Evolutionary conservation across 2,329 filamentous ascomycete genomes (phyloP).

Genomic region (Rhynchosporium agropyri): DNA sequence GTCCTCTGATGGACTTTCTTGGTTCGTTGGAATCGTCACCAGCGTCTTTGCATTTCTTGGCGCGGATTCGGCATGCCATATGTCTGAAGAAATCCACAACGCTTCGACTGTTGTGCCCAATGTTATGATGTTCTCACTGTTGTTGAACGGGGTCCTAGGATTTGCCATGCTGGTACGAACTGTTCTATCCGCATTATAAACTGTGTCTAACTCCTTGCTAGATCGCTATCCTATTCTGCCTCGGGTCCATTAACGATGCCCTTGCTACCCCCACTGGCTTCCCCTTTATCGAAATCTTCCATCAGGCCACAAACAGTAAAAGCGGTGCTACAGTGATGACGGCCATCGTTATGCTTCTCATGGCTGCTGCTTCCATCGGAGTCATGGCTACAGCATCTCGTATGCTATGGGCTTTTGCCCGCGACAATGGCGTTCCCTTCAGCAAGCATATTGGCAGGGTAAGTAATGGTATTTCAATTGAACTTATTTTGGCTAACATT

Average conservation of each 20-base stretch:
- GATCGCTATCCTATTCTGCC: constrained; percentile 51
- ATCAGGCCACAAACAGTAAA: constrained; percentile 46
- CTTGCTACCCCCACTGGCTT: constrained; percentile 53
- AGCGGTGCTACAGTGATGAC: constrained; percentile 43
- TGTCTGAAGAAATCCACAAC: constrained; percentile 50
- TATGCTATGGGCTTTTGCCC: constrained; percentile 37
- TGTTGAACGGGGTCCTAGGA: constrained; percentile 55
- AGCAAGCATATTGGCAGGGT: constrained; percentile 22
- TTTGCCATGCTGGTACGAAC: constrained; percentile 55
- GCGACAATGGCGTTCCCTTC: constrained; percentile 28
- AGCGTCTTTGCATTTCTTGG: constrained; percentile 46
- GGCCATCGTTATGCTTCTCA: constrained; percentile 36
- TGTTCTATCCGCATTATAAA: background rate
- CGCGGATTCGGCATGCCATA: constrained; percentile 33
- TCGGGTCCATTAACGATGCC: constrained; percentile 43
- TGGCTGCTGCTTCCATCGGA: constrained; percentile 45
- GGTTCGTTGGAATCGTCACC: constrained; percentile 42
- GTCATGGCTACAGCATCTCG: constrained; percentile 46
- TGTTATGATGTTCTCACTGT: constrained; percentile 52
- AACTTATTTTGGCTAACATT: constrained; percentile 4
- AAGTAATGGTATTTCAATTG: background rate
- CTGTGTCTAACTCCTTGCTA: background rate
- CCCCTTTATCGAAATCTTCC: constrained; percentile 61
- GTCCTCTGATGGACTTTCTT: constrained; percentile 49
- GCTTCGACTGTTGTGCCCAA: constrained; percentile 53